Percentiles rank a stretch among this genome's conserved stretches.
Conservation (phyloP, 2,329 filamentous ascomycete genomes). For the Metarhizium robertsii region DNA sequence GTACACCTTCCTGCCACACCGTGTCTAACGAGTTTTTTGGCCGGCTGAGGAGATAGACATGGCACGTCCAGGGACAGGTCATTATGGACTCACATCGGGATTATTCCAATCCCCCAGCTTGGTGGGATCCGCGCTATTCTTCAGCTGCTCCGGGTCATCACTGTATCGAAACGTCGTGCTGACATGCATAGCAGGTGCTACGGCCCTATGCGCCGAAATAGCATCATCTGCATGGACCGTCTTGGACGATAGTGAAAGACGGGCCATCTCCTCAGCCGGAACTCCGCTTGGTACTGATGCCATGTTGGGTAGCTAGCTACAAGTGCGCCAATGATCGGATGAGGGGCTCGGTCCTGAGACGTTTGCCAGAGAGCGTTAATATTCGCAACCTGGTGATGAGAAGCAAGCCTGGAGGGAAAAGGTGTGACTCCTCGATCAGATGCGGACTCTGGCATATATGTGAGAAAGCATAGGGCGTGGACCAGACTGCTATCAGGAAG, state of each 20-base stretch:
- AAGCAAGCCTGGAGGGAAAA: not conserved
- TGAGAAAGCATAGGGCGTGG: not conserved
- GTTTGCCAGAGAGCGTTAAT: not conserved
- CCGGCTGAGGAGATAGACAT: too few relatives aligned
- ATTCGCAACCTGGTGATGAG: not conserved
- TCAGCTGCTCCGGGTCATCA: constrained; percentile 57
- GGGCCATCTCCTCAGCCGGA: constrained; percentile 8
- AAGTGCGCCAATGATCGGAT: not conserved
- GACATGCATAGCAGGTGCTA: constrained; percentile 83
- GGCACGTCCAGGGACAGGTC: not conserved
- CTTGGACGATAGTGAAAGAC: constrained; percentile 51
- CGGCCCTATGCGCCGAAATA: constrained; percentile 64
- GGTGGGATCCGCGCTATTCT: constrained; percentile 13
- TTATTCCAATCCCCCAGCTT: constrained; percentile 45
- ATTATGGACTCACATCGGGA: constrained; percentile 38
- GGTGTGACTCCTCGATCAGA: not conserved
- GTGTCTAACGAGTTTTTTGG: not conserved
- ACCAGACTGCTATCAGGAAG: not conserved
- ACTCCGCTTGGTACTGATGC: not conserved
- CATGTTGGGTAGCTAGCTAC: not conserved
- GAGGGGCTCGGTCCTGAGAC: not conserved
- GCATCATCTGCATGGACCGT: constrained; percentile 77
- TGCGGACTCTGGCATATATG: not conserved
- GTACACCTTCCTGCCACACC: not conserved
- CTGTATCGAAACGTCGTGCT: constrained; percentile 86